These are phyloP conservation scores for Peronospora belbahrii DNA, from an alignment of 352 stramenopile genomes.

Conservation along the genomic window DNA sequence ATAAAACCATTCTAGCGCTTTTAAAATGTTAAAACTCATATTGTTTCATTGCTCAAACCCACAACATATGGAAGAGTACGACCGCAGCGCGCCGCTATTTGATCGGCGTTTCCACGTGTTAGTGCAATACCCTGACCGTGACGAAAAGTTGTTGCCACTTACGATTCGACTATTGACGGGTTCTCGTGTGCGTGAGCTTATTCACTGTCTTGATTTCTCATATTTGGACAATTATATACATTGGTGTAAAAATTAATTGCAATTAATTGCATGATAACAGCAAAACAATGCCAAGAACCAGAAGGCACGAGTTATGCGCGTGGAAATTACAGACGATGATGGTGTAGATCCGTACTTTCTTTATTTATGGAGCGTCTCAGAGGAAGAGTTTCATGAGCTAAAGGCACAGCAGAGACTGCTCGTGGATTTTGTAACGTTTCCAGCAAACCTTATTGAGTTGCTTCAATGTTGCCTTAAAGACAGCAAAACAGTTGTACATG, in stretches of 20 bases:
- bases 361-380: conserved; percentile 89
- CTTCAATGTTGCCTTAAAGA: conserved; percentile 83
- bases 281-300: conserved; percentile 72
- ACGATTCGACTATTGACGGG: conserved; percentile 73
- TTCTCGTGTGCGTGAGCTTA: conserved; percentile 44
- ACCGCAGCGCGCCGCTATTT: conserved; percentile 75
- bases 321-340: conserved; percentile 91
- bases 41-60: no score
- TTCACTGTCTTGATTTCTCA: not conserved
- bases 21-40: no score
- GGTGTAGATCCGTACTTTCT: conserved; percentile 89
- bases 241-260: not conserved
- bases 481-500: conserved; percentile 33
- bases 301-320: conserved; percentile 85
- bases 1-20: no score
- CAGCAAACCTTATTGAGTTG: conserved; percentile 89
- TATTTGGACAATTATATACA: not conserved
- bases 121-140: conserved; percentile 70
- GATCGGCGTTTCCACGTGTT: conserved; percentile 78
- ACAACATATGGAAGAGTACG: conserved; percentile 61
- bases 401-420: conserved; percentile 91
- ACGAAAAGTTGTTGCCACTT: conserved; percentile 68
- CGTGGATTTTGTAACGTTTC: conserved; percentile 90
- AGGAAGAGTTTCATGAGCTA: conserved; percentile 92
- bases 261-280: conserved; percentile 14